Evolutionary conservation across 495 filamentous ascomycete species (phyloP).

Genomic region (Aspergillus nanangensis): DNA sequence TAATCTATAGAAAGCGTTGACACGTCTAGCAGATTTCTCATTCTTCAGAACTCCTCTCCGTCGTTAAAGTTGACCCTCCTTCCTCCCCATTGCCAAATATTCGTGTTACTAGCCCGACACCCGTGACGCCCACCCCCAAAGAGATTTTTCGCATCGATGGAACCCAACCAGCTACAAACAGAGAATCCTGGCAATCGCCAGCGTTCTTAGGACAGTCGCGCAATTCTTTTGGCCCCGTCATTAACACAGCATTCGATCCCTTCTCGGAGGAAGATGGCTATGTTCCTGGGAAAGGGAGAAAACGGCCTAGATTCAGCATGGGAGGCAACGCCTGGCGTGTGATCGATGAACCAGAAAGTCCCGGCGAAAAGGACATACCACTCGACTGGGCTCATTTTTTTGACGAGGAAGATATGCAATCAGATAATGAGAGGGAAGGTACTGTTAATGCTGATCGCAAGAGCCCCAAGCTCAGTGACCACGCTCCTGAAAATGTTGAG

Average conservation of each 20-base stretch:
- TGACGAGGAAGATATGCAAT: slow-evolving; percentile 28
- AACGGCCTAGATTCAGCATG: slow-evolving; percentile 68
- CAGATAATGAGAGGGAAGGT: slow-evolving; percentile 6
- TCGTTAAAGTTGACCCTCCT: slow-evolving; percentile 46
- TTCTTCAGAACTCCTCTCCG: slow-evolving; percentile 24
- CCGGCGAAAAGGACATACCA: slow-evolving; percentile 43
- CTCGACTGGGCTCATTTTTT: slow-evolving; percentile 29
- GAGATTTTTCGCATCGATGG: slow-evolving; percentile 3
- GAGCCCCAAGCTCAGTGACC: neutral
- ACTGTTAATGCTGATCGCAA: neutral
- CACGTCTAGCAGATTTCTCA: slow-evolving; percentile 29
- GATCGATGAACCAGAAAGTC: slow-evolving; percentile 60
- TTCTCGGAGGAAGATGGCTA: slow-evolving; percentile 67
- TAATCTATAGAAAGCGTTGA: slow-evolving; percentile 1
- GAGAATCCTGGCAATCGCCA: slow-evolving; percentile 59
- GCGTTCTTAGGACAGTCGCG: slow-evolving; percentile 67
- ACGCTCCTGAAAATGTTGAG: neutral
- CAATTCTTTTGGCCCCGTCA: slow-evolving; percentile 54
- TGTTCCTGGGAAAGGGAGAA: slow-evolving; percentile 59
- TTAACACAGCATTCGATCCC: slow-evolving; percentile 57
- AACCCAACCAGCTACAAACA: slow-evolving; percentile 1
- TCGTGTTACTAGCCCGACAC: slow-evolving; percentile 15
- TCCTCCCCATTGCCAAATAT: slow-evolving; percentile 12
- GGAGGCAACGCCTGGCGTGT: slow-evolving; percentile 67
- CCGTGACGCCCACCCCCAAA: slow-evolving; percentile 22